phyloP scores from a whole-genome alignment of 768 basidiomycete genomes.

The Hydnomerulius pinastri region DNA sequence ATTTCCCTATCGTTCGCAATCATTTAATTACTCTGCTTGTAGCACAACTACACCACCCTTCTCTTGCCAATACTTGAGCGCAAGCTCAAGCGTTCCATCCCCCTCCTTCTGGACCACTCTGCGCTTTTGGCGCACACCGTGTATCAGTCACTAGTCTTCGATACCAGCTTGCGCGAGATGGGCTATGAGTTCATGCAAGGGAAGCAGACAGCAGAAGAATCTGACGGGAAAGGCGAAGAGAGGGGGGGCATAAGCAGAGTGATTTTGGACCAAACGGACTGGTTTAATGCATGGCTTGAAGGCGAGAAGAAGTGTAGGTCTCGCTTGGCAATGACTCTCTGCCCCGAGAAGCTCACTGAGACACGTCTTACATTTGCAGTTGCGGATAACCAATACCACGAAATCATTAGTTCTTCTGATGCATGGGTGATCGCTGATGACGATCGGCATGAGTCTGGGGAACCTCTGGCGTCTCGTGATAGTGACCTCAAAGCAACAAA shows the following conservation, averaged over 20 bases:
- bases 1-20: background rate
- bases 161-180: constrained; percentile 71
- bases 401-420: constrained; percentile 76
- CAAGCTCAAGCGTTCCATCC: constrained; percentile 75
- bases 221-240: constrained; percentile 26
- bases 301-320: constrained; percentile 87
- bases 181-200: constrained; percentile 58
- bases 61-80: constrained; percentile 76
- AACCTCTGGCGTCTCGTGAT: constrained; percentile 15
- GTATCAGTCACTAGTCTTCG: constrained; percentile 89
- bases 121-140: constrained; percentile 93
- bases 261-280: constrained; percentile 79
- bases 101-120: constrained; percentile 72
- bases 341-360: background rate
- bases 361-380: constrained; percentile 62
- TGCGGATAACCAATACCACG: constrained; percentile 82
- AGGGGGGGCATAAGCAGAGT: constrained; percentile 84
- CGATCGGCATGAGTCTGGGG: constrained; percentile 47
- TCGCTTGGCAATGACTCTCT: background rate
- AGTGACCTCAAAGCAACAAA: constrained; percentile 68
- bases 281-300: constrained; percentile 89
- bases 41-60: constrained; percentile 84
- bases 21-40: constrained; percentile 7
- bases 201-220: constrained; percentile 15
- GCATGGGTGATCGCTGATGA: constrained; percentile 87